phyloP scores from a whole-genome alignment of 1,284 basidiomycete genomes.

The Cystobasidium pallidum region DNA sequence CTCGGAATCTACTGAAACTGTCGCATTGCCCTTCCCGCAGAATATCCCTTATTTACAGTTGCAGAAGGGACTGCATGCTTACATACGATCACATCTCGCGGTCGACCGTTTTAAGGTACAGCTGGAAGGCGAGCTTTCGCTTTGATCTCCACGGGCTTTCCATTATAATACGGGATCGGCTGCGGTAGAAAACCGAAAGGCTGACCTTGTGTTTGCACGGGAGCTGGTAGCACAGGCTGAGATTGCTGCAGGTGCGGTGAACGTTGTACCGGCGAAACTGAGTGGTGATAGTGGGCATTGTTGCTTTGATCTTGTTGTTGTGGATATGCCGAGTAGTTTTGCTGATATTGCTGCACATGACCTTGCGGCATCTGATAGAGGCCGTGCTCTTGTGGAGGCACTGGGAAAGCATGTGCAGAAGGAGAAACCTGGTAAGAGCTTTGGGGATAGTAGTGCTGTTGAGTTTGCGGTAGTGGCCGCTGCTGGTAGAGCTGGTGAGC shows the following conservation, averaged over 20 bases:
- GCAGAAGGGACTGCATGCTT: too few species aligned
- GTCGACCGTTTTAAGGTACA: too few species aligned
- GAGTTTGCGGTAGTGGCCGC: not conserved
- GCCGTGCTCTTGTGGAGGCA: not conserved
- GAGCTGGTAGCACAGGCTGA: not conserved
- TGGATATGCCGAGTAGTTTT: not conserved
- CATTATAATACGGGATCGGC: conserved; percentile 34
- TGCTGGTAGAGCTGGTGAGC: conserved; percentile 6
- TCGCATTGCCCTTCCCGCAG: too few species aligned
- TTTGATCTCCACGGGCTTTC: conserved; percentile 16
- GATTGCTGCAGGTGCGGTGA: not conserved
- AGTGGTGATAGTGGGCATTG: not conserved
- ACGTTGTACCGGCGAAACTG: not conserved
- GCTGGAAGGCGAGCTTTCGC: not conserved
- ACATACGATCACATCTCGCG: too few species aligned
- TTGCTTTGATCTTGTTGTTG: conserved; percentile 16
- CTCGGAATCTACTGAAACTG: too few species aligned
- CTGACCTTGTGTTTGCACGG: not conserved
- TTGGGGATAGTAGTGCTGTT: conserved; percentile 9
- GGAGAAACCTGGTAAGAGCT: not conserved
- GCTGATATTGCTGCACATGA: conserved; percentile 1
- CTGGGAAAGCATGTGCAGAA: not conserved
- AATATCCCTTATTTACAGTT: too few species aligned
- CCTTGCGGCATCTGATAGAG: not conserved
- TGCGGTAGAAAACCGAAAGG: conserved; percentile 15